Evolutionary conservation across 2,329 filamentous ascomycete genomes (phyloP).

Genomic region (Metarhizium brunneum): DNA sequence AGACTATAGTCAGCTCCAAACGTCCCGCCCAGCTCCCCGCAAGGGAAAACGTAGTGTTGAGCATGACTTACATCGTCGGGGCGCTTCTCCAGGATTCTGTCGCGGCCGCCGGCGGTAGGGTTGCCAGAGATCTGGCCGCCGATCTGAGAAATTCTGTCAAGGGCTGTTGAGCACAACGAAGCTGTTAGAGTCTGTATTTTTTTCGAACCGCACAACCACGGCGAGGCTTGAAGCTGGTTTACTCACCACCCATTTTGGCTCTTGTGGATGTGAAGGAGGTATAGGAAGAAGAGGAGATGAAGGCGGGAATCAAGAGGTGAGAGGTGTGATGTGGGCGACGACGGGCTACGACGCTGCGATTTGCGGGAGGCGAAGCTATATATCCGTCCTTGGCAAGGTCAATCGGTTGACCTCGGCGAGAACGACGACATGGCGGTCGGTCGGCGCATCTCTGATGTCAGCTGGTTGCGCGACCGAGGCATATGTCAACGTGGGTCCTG

Average conservation of each 20-base stretch:
- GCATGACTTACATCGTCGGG: constrained; percentile 50
- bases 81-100: constrained; percentile 54
- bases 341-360: background rate
- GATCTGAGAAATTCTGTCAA: constrained; percentile 50
- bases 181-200: background rate
- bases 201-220: background rate
- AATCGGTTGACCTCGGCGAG: constrained; percentile 5
- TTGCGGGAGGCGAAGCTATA: constrained; percentile 5
- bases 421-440: background rate
- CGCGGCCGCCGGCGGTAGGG: constrained; percentile 40
- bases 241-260: constrained; percentile 29
- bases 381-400: background rate
- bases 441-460: constrained; percentile 2
- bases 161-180: constrained; percentile 27
- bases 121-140: constrained; percentile 55
- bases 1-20: constrained; percentile 13
- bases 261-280: background rate
- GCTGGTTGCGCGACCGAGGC: constrained; percentile 6
- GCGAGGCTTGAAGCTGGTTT: background rate
- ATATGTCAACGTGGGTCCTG: constrained; percentile 5
- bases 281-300: background rate
- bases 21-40: background rate
- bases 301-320: background rate
- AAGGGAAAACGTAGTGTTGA: background rate
- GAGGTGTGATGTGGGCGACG: background rate